Conservation (phyloP, 495 filamentous ascomycete species). For the Hypoxylon lenormandii region DNA sequence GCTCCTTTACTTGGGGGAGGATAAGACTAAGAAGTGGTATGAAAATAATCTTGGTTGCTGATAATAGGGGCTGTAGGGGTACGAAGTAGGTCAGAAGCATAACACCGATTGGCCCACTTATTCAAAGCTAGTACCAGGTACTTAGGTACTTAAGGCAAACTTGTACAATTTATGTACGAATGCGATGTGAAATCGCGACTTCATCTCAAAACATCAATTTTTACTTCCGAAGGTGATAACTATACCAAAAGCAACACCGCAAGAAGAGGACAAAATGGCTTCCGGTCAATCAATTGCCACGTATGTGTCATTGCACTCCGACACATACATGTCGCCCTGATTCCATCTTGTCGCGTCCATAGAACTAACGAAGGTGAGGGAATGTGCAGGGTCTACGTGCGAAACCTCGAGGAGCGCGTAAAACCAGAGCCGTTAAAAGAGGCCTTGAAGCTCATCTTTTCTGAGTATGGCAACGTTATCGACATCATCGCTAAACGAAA, state of each 20-base stretch:
- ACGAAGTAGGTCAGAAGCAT: no score
- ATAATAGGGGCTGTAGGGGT: no score
- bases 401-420: slow-evolving; percentile 92
- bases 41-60: no score
- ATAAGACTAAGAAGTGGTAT: no score
- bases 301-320: slow-evolving; percentile 76
- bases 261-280: slow-evolving; percentile 50
- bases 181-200: not conserved
- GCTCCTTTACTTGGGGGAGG: no score
- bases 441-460: slow-evolving; percentile 81
- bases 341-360: slow-evolving; percentile 24
- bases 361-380: slow-evolving; percentile 43
- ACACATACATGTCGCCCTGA: slow-evolving; percentile 60
- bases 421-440: slow-evolving; percentile 82
- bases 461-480: slow-evolving; percentile 87
- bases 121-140: no score
- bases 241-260: not conserved
- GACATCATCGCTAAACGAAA: slow-evolving; percentile 94
- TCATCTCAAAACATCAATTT: not conserved
- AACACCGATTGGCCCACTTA: no score
- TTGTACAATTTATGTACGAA: not conserved
- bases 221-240: slow-evolving; percentile 7
- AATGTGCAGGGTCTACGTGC: slow-evolving; percentile 73
- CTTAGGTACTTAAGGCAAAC: not conserved
- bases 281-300: slow-evolving; percentile 63